phyloP scores from a whole-genome alignment of 257 asterid genomes.

The Asclepias syriaca region DNA sequence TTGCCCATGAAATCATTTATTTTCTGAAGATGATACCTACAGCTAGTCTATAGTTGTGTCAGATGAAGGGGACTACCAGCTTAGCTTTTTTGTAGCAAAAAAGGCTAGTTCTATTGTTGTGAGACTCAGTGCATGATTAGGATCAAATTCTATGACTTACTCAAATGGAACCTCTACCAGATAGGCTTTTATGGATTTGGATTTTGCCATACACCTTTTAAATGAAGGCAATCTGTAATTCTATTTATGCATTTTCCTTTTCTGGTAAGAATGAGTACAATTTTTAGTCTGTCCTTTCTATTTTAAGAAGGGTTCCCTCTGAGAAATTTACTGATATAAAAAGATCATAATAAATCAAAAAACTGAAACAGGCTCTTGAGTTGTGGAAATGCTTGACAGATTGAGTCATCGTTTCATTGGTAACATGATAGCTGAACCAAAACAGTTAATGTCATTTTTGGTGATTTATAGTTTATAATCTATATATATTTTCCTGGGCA shows the following conservation, averaged over 20 bases:
- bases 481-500: neutral
- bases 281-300: neutral
- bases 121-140: neutral
- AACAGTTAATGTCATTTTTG: neutral
- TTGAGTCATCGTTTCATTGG: neutral
- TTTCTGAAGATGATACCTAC: neutral
- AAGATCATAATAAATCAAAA: neutral
- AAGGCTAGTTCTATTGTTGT: neutral
- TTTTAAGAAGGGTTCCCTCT: neutral
- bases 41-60: neutral
- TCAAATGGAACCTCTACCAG: neutral
- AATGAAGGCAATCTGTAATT: neutral
- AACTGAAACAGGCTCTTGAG: neutral
- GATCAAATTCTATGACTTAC: neutral
- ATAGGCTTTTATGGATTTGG: neutral
- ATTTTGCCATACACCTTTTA: neutral
- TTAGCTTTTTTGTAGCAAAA: neutral
- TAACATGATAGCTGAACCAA: neutral
- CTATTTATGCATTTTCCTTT: neutral
- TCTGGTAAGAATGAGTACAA: neutral
- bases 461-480: neutral
- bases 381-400: slow-evolving; percentile 1
- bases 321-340: neutral
- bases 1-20: neutral
- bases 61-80: neutral